A percentile compares a stretch with the other conserved stretches of the same genome.
Evolutionary conservation across 2,329 filamentous ascomycete species (phyloP).

Genomic region (Arthrocladium fulminans): DNA sequence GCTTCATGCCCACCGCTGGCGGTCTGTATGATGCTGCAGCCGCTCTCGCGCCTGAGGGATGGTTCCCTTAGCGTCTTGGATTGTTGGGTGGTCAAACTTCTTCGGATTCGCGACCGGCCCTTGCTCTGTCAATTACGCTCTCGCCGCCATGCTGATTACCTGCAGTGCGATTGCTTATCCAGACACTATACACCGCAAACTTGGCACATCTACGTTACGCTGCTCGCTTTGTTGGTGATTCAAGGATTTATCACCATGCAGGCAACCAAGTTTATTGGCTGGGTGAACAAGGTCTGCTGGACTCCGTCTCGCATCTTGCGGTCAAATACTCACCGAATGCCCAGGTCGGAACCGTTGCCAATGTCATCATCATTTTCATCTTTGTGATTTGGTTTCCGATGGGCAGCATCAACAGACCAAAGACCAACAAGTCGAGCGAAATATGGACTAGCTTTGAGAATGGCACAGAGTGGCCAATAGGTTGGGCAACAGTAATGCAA

Average conservation of each 20-base stretch:
- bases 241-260: slow-evolving; percentile 30
- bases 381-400: slow-evolving; percentile 31
- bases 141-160: slow-evolving; percentile 29
- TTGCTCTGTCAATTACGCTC: slow-evolving; percentile 29
- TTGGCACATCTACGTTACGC: slow-evolving; percentile 29
- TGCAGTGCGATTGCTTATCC: slow-evolving; percentile 28
- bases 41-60: slow-evolving; percentile 28
- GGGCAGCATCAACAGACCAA: slow-evolving; percentile 26
- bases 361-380: slow-evolving; percentile 27
- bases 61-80: slow-evolving; percentile 20
- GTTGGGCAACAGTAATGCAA: slow-evolving; percentile 14
- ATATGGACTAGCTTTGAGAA: slow-evolving; percentile 22
- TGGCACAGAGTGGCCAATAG: slow-evolving; percentile 27
- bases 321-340: neutral
- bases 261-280: slow-evolving; percentile 30
- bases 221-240: slow-evolving; percentile 26
- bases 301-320: neutral
- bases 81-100: slow-evolving; percentile 28
- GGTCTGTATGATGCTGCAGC: slow-evolving; percentile 28
- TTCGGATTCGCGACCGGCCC: slow-evolving; percentile 26
- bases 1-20: slow-evolving; percentile 28
- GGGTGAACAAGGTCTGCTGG: slow-evolving; percentile 21
- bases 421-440: slow-evolving; percentile 28
- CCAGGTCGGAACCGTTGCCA: slow-evolving; percentile 24
- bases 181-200: slow-evolving; percentile 26